A percentile compares a stretch with the other conserved stretches of the same genome.
phyloP scores from a whole-genome alignment of 306 rosid species.

The Glycine latifolia region DNA sequence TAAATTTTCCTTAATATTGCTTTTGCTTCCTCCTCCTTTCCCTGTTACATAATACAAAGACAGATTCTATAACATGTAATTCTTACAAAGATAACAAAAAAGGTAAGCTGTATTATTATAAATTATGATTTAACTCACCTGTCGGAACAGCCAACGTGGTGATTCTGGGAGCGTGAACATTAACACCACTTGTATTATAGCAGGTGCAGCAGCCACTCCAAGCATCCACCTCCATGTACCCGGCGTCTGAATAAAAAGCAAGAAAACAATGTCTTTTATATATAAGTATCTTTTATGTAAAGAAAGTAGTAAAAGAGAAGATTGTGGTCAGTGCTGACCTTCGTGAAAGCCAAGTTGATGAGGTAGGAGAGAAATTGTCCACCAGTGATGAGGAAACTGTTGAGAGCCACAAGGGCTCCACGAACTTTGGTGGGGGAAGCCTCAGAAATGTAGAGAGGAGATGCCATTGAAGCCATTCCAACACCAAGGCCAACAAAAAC shows the following conservation, averaged over 20 bases:
- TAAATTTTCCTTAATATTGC: slow-evolving; percentile 57
- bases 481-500: slow-evolving; percentile 71
- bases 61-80: not conserved
- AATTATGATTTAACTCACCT: slow-evolving; percentile 41
- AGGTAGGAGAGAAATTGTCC: slow-evolving; percentile 77
- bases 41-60: slow-evolving; percentile 42
- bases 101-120: too few relatives aligned
- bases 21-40: slow-evolving; percentile 60
- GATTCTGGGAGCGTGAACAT: slow-evolving; percentile 73
- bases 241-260: slow-evolving; percentile 15
- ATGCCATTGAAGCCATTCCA: slow-evolving; percentile 83
- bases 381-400: slow-evolving; percentile 71
- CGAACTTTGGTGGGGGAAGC: slow-evolving; percentile 70
- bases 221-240: slow-evolving; percentile 87
- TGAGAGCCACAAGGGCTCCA: slow-evolving; percentile 73
- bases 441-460: slow-evolving; percentile 72
- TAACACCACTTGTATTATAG: slow-evolving; percentile 49
- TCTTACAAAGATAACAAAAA: too few relatives aligned
- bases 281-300: too few relatives aligned
- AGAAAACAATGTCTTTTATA: too few relatives aligned
- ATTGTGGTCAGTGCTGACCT: not conserved
- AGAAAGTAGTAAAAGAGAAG: too few relatives aligned
- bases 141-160: slow-evolving; percentile 73
- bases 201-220: slow-evolving; percentile 76
- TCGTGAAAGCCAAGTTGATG: slow-evolving; percentile 73